A percentile compares a stretch with the other conserved stretches of the same genome.
Conservation (phyloP, 2,329 filamentous ascomycete genomes). For the Alternaria triticina region DNA sequence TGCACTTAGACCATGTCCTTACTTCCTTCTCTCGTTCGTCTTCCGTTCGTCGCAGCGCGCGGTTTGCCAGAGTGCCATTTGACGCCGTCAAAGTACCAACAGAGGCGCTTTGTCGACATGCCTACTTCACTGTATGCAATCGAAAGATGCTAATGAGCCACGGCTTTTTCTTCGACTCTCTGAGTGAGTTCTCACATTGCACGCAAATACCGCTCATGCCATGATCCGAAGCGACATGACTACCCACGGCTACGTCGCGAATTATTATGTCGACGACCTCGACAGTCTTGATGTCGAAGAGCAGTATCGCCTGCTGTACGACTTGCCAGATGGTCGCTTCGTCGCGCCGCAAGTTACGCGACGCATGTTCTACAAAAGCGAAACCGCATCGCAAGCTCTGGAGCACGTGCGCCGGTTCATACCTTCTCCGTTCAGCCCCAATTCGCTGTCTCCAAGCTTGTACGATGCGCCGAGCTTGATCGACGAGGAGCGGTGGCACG, state of each 20-base stretch:
- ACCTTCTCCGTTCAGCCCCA: neutral
- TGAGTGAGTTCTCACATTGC: neutral
- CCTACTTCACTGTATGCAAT: neutral
- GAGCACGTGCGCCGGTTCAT: neutral
- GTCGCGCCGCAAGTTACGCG: neutral
- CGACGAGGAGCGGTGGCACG: slow-evolving; percentile 13
- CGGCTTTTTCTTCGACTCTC: neutral
- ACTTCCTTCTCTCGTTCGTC: neutral
- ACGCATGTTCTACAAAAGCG: neutral
- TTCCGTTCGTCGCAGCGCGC: neutral
- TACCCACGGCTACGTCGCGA: neutral
- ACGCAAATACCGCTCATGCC: neutral
- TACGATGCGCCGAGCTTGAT: slow-evolving; percentile 7
- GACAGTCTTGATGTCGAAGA: neutral
- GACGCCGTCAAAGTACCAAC: neutral
- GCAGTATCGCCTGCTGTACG: neutral
- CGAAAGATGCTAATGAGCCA: too few species aligned
- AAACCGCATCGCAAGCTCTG: neutral
- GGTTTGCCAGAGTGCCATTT: neutral
- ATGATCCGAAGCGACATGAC: neutral
- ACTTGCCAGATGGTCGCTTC: neutral
- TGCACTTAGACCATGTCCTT: neutral
- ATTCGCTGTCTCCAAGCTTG: neutral
- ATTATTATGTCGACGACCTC: neutral
- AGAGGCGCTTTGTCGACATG: accelerated